These are phyloP conservation scores for Cercophora samala DNA, from an alignment of 495 filamentous ascomycete species.

Conservation along the genomic window DNA sequence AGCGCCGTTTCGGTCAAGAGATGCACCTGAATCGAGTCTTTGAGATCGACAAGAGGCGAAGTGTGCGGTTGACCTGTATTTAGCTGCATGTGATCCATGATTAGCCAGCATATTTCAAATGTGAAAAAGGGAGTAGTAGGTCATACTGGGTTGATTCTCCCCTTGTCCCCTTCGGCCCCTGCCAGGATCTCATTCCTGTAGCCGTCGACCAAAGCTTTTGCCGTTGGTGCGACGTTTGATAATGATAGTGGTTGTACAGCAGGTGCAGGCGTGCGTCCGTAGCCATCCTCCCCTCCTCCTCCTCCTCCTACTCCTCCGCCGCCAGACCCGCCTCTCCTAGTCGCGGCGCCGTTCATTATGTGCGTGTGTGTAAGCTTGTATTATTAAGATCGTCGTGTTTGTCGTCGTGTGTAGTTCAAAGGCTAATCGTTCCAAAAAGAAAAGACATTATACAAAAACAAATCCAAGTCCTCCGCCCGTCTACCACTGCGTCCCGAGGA, in stretches of 20 bases:
- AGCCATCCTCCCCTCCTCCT: conserved; percentile 11
- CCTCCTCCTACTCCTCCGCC: conserved; percentile 10
- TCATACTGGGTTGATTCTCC: conserved; percentile 49
- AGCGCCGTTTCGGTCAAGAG: conserved; percentile 91
- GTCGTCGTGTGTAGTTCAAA: background rate
- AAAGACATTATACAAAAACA: conserved; percentile 20
- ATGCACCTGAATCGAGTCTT: conserved; percentile 65
- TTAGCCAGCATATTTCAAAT: conserved; percentile 6
- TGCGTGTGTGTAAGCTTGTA: background rate
- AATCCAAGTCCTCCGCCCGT: background rate
- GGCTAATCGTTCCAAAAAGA: conserved; percentile 6
- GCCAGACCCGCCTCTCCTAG: conserved; percentile 15
- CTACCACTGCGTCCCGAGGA: background rate
- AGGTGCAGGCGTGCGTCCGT: conserved; percentile 14
- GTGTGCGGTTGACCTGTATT: conserved; percentile 41
- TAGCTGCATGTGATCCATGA: conserved; percentile 27
- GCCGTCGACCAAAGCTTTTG: conserved; percentile 43
- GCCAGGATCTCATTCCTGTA: conserved; percentile 46
- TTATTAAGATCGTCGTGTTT: background rate
- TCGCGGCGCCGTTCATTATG: conserved; percentile 23
- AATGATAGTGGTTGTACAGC: conserved; percentile 3
- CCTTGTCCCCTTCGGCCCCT: conserved; percentile 44
- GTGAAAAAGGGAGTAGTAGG: background rate
- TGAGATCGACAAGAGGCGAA: conserved; percentile 46
- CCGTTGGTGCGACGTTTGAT: conserved; percentile 27